Evolutionary conservation across 805 yeast genomes (phyloP).

Genomic region (Clavispora asparagi): DNA sequence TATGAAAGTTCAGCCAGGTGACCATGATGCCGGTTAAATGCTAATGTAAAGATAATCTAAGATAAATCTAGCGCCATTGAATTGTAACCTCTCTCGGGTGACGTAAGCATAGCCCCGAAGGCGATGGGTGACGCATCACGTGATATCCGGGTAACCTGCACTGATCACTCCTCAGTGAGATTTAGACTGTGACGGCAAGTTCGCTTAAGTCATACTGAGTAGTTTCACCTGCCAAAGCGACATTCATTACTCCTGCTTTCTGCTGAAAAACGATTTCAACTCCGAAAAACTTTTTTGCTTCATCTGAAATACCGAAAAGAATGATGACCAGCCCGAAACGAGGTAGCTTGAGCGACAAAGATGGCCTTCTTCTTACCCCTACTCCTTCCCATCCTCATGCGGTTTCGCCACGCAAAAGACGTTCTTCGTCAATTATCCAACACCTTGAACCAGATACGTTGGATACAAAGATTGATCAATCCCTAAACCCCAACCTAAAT

Average conservation of each 20-base stretch:
- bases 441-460: constrained; percentile 90
- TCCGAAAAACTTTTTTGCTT: not conserved
- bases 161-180: constrained; percentile 1
- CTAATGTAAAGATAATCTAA: too few relatives aligned
- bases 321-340: constrained; percentile 14
- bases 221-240: not conserved
- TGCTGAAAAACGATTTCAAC: not conserved
- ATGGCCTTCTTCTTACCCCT: constrained; percentile 16
- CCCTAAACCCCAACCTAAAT: constrained; percentile 80
- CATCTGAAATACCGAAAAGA: too few relatives aligned
- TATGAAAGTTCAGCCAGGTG: too few relatives aligned
- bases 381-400: constrained; percentile 16
- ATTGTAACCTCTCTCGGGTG: too few relatives aligned
- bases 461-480: constrained; percentile 90
- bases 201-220: not conserved
- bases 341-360: constrained; percentile 11
- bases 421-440: constrained; percentile 84
- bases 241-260: not conserved
- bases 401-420: constrained; percentile 40
- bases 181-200: not conserved
- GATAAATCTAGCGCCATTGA: too few relatives aligned
- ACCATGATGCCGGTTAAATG: too few relatives aligned
- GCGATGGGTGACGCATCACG: not conserved
- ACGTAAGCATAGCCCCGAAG: too few relatives aligned
- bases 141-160: constrained; percentile 1